A percentile compares a stretch with the other conserved stretches of the same genome.
phyloP scores from a whole-genome alignment of 345 rosid species.

The Conringia planisiliqua region DNA sequence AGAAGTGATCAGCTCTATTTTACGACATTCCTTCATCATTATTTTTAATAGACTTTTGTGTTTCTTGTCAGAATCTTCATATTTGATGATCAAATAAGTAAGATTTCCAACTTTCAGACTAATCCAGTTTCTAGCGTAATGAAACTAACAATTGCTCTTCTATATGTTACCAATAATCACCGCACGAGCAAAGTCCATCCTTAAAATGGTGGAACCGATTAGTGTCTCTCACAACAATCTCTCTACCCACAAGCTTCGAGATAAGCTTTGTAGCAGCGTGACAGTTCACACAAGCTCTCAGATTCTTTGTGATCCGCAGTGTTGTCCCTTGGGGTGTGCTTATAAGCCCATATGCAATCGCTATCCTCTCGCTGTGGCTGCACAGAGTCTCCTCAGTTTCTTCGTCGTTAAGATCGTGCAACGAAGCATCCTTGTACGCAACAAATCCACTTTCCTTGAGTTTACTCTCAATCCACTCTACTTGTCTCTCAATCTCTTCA shows the following conservation, averaged over 20 bases:
- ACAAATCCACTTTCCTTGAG: slow-evolving; percentile 56
- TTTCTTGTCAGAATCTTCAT: slow-evolving; percentile 24
- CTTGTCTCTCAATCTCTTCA: slow-evolving; percentile 45
- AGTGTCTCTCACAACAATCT: slow-evolving; percentile 61
- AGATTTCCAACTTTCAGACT: slow-evolving; percentile 23
- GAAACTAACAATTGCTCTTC: background rate
- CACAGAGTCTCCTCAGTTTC: slow-evolving; percentile 62
- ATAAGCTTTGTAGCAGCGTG: slow-evolving; percentile 60
- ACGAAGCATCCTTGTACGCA: slow-evolving; percentile 43
- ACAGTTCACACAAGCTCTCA: slow-evolving; percentile 63
- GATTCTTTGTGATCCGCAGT: slow-evolving; percentile 57
- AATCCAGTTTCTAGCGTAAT: background rate
- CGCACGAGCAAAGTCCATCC: slow-evolving; percentile 53
- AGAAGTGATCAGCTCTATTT: slow-evolving; percentile 23
- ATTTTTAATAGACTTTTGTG: slow-evolving; percentile 14
- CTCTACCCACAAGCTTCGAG: slow-evolving; percentile 54
- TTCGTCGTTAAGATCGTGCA: slow-evolving; percentile 60
- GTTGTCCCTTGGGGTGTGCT: slow-evolving; percentile 55
- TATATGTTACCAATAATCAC: slow-evolving; percentile 44
- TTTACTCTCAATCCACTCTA: slow-evolving; percentile 48
- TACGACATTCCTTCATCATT: slow-evolving; percentile 8
- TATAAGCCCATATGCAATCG: slow-evolving; percentile 64
- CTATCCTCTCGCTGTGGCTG: slow-evolving; percentile 67
- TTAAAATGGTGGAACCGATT: slow-evolving; percentile 67
- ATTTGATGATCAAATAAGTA: slow-evolving; percentile 25